A percentile compares a stretch with the other conserved stretches of the same genome.
Evolutionary conservation across 257 asterid species (phyloP).

Genomic region (Penstemon eatonii): DNA sequence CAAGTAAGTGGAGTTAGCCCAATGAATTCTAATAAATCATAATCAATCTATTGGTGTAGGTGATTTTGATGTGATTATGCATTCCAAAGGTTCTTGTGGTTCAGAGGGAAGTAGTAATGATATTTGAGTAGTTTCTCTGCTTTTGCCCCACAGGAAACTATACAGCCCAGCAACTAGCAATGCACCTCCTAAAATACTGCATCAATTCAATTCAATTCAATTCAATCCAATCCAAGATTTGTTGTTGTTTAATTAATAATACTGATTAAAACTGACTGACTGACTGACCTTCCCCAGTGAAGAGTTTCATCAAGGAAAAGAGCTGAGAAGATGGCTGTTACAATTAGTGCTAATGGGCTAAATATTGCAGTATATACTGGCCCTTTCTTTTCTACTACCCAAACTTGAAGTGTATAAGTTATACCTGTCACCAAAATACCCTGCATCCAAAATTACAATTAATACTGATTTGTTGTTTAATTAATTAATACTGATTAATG

Average conservation of each 20-base stretch:
- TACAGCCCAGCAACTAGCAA: slow-evolving; percentile 53
- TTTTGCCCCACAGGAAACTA: slow-evolving; percentile 58
- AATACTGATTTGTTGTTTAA: no score
- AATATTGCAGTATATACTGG: slow-evolving; percentile 54
- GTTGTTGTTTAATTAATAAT: neutral
- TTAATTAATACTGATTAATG: no score
- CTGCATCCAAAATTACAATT: slow-evolving; percentile 28
- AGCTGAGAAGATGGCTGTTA: slow-evolving; percentile 51
- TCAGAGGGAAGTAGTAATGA: slow-evolving; percentile 7
- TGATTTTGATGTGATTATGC: slow-evolving; percentile 27
- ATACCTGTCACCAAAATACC: slow-evolving; percentile 53
- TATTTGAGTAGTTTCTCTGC: slow-evolving; percentile 29
- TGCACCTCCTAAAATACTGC: slow-evolving; percentile 46
- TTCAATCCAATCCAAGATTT: neutral
- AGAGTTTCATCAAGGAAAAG: slow-evolving; percentile 54
- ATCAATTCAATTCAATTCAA: neutral
- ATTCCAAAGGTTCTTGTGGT: slow-evolving; percentile 30
- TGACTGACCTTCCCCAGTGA: slow-evolving; percentile 49
- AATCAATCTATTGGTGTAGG: neutral
- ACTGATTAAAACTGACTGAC: no score
- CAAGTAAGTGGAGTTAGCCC: no score
- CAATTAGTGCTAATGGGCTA: slow-evolving; percentile 47
- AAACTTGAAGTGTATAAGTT: slow-evolving; percentile 42
- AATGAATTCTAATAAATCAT: no score
- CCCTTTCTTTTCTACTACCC: slow-evolving; percentile 62